phyloP scores from a whole-genome alignment of 163 green algal genomes.

The Volvox carteri region DNA sequence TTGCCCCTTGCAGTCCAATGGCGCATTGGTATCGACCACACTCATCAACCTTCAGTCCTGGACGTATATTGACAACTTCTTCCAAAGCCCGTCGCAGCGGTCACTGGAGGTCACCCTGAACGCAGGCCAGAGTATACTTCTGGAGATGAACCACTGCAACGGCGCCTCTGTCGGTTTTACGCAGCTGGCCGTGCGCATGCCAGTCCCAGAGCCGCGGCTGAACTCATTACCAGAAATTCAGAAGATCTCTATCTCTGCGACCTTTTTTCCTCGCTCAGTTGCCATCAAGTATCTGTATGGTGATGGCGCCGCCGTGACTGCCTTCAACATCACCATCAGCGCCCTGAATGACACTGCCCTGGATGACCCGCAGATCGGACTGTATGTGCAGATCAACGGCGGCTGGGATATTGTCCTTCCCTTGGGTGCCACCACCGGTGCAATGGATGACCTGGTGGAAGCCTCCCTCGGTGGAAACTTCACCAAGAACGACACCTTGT shows the following conservation, averaged over 20 bases:
- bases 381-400: neutral
- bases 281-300: slow-evolving; percentile 51
- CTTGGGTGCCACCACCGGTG: neutral
- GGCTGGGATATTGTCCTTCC: neutral
- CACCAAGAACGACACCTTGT: neutral
- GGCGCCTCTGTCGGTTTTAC: neutral
- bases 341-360: neutral
- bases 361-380: neutral
- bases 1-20: neutral
- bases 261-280: neutral
- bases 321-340: neutral
- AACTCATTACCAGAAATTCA: slow-evolving; percentile 55
- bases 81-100: slow-evolving; percentile 8
- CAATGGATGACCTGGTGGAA: slow-evolving; percentile 11
- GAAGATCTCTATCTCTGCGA: neutral
- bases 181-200: slow-evolving; percentile 46
- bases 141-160: slow-evolving; percentile 58
- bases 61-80: neutral
- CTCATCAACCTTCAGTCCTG: slow-evolving; percentile 17
- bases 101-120: slow-evolving; percentile 27
- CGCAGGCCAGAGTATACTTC: slow-evolving; percentile 50
- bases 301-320: neutral
- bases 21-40: neutral
- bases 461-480: neutral
- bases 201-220: neutral